phyloP scores from a whole-genome alignment of 768 basidiomycete genomes.

The Russula virescens region DNA sequence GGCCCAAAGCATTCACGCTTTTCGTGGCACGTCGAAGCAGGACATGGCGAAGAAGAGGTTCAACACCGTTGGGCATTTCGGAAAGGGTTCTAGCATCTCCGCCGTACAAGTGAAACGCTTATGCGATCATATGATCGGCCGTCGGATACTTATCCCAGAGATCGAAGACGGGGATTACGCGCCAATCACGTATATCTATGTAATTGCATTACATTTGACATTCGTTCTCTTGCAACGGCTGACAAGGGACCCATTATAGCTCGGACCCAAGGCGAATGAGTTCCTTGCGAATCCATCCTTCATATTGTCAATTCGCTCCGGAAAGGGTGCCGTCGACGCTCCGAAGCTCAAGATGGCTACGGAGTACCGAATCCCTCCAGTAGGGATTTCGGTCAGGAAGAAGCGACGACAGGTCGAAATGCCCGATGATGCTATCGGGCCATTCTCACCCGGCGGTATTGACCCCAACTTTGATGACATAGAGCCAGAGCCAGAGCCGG shows the following conservation, averaged over 20 bases:
- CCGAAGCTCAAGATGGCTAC: background rate
- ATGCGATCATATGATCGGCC: conserved; percentile 9
- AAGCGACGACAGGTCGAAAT: background rate
- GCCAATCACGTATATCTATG: conserved; percentile 17
- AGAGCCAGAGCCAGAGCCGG: conserved; percentile 3
- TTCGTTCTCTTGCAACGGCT: background rate
- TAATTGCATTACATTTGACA: background rate
- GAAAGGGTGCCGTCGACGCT: background rate
- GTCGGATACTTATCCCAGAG: conserved; percentile 1
- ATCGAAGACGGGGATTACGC: conserved; percentile 7
- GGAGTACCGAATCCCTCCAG: background rate
- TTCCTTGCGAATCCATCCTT: conserved; percentile 4
- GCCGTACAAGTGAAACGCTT: conserved; percentile 12
- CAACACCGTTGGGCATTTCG: conserved; percentile 6
- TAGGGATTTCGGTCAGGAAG: conserved; percentile 10
- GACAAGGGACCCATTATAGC: background rate
- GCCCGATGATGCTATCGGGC: conserved; percentile 11
- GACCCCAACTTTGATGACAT: conserved; percentile 15
- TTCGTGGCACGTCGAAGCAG: conserved; percentile 18
- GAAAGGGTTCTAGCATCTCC: conserved; percentile 6
- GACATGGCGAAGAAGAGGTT: conserved; percentile 6
- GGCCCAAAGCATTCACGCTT: conserved; percentile 8
- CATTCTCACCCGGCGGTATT: conserved; percentile 1
- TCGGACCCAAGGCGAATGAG: conserved; percentile 11
- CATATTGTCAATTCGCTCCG: conserved; percentile 12